Evolutionary conservation across 23 red algal species (phyloP).

Genomic region (Gracilariopsis chorda): DNA sequence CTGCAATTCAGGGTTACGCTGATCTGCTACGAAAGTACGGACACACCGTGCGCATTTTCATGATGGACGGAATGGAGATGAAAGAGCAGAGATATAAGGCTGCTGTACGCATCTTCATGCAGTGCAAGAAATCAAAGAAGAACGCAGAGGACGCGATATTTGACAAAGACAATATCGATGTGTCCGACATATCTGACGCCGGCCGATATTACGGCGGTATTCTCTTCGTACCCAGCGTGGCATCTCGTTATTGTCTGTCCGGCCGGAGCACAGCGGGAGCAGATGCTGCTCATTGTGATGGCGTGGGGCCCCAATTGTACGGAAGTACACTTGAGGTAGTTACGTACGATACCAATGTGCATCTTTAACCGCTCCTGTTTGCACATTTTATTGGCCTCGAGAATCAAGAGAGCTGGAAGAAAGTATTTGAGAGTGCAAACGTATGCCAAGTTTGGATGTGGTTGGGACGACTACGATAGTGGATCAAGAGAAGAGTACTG

Average conservation of each 20-base stretch:
- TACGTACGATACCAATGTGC: constrained; percentile 30
- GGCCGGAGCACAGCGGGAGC: background rate
- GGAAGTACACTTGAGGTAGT: constrained; percentile 45
- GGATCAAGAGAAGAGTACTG: constrained; percentile 33
- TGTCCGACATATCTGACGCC: background rate
- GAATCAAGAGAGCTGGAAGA: constrained; percentile 2
- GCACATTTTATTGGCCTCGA: constrained; percentile 24
- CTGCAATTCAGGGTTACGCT: constrained; percentile 8
- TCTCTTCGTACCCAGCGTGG: constrained; percentile 30
- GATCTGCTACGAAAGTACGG: constrained; percentile 1
- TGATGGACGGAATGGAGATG: constrained; percentile 23
- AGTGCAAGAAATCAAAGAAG: constrained; percentile 20
- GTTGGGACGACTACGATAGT: background rate
- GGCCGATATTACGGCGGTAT: constrained; percentile 17
- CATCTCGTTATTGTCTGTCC: background rate
- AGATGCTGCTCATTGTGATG: constrained; percentile 35
- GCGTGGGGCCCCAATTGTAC: constrained; percentile 25
- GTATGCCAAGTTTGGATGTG: background rate
- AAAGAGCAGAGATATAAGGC: background rate
- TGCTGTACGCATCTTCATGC: constrained; percentile 1
- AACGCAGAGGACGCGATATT: background rate
- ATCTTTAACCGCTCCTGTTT: constrained; percentile 20
- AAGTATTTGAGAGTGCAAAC: constrained; percentile 13
- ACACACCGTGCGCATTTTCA: background rate
- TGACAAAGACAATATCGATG: background rate